Conservation (phyloP, 176 grass and related monocot genomes). For the Phragmites australis region DNA sequence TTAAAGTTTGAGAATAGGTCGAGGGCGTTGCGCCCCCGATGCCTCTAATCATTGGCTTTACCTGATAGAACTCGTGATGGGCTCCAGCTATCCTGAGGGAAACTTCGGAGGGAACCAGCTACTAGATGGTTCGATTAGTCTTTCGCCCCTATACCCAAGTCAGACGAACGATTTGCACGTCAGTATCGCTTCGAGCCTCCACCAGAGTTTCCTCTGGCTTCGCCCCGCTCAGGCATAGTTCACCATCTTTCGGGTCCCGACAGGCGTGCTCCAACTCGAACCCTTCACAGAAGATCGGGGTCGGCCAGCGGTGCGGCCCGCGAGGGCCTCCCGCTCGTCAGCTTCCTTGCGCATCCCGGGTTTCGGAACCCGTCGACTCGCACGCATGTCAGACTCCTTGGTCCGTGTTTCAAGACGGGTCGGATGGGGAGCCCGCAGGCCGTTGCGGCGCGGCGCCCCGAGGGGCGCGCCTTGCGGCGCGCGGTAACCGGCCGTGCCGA, state of each 20-base stretch:
- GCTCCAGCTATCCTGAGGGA: conserved; percentile 76
- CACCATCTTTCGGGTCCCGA: conserved; percentile 89
- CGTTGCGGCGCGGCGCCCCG: neutral
- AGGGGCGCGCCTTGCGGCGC: no score
- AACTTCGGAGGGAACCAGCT: conserved; percentile 87
- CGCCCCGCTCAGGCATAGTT: conserved; percentile 79
- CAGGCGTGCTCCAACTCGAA: conserved; percentile 76
- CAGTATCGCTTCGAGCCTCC: conserved; percentile 81
- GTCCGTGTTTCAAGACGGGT: conserved; percentile 69
- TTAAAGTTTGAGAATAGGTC: conserved; percentile 96
- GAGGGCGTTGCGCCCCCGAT: conserved; percentile 74
- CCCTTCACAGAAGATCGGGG: conserved; percentile 55
- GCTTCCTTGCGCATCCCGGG: conserved; percentile 48
- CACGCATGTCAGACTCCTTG: conserved; percentile 65
- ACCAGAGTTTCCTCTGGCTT: conserved; percentile 84
- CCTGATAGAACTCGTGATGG: conserved; percentile 65
- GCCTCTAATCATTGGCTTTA: conserved; percentile 94
- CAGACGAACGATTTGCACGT: conserved; percentile 82
- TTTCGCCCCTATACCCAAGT: conserved; percentile 92
- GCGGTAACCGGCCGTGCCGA: no score
- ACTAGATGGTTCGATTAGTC: conserved; percentile 96
- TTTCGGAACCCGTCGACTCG: conserved; percentile 52
- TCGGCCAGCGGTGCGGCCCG: no score
- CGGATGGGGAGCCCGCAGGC: conserved; percentile 56
- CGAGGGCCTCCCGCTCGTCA: conserved; percentile 35